Conservation (phyloP, 306 rosid genomes). For the Rosa persica region DNA sequence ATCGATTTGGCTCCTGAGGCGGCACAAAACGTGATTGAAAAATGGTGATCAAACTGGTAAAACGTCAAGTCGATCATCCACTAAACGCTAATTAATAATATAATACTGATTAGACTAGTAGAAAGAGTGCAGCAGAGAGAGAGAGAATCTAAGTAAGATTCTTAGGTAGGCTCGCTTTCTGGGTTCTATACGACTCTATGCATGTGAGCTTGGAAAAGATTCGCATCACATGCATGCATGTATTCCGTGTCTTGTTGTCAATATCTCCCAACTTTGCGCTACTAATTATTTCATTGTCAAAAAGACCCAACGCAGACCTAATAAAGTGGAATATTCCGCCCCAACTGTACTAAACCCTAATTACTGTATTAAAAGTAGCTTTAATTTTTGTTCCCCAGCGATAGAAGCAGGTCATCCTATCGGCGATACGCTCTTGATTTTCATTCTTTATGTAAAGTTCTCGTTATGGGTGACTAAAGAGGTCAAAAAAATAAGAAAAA, state of each 20-base stretch:
- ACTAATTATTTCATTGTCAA: background rate
- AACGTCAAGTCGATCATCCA: background rate
- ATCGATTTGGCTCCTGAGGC: background rate
- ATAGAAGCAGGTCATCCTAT: background rate
- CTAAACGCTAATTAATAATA: background rate
- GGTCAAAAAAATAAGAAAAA: background rate
- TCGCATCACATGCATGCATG: constrained; percentile 45
- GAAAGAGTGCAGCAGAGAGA: background rate
- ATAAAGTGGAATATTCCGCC: background rate
- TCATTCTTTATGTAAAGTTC: background rate
- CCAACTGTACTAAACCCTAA: background rate
- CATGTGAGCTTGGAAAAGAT: constrained; percentile 41
- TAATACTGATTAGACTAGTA: background rate
- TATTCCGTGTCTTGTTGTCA: constrained; percentile 11
- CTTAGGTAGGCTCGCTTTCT: background rate
- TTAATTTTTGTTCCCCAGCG: background rate
- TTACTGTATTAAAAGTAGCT: background rate
- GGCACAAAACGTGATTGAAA: background rate
- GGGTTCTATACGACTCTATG: background rate
- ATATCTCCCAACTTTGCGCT: constrained; percentile 33
- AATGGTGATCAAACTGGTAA: background rate
- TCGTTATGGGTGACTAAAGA: background rate
- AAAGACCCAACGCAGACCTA: background rate
- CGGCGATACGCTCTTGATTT: background rate
- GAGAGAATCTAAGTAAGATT: background rate